phyloP scores from a whole-genome alignment of 176 grass and related monocot genomes.

The Saccharum spontaneum region DNA sequence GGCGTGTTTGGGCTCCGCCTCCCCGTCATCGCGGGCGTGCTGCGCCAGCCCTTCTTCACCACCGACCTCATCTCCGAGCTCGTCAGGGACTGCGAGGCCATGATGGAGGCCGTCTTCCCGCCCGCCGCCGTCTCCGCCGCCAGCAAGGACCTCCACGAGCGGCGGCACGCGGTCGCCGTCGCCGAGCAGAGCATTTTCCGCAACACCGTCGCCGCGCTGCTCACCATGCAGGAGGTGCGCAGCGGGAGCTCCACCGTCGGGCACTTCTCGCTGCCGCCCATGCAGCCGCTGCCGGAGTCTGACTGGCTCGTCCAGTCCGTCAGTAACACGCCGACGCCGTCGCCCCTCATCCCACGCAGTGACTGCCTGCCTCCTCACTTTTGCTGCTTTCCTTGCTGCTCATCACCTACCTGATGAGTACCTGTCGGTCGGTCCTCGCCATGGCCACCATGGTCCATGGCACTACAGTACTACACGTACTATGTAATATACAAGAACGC shows the following conservation, averaged over 20 bases:
- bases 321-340: constrained; percentile 5
- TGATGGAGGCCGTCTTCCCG: constrained; percentile 67
- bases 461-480: background rate
- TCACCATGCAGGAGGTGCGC: constrained; percentile 81
- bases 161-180: constrained; percentile 32
- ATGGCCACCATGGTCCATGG: background rate
- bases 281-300: constrained; percentile 50
- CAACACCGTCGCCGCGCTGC: constrained; percentile 82
- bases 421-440: too few relatives aligned
- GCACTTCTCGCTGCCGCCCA: constrained; percentile 77
- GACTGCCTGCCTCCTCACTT: background rate
- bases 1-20: constrained; percentile 73
- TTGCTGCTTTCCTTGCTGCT: too few relatives aligned
- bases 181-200: constrained; percentile 62
- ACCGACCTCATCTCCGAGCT: constrained; percentile 73
- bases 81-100: constrained; percentile 74
- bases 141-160: background rate
- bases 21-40: constrained; percentile 71
- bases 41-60: constrained; percentile 86
- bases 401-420: too few relatives aligned
- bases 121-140: background rate
- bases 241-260: constrained; percentile 86
- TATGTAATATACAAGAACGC: background rate
- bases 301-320: constrained; percentile 58
- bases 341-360: constrained; percentile 56